These are phyloP conservation scores for Dispira simplex DNA, from an alignment of 192 early-diverging fungal species.

Conservation along the genomic window DNA sequence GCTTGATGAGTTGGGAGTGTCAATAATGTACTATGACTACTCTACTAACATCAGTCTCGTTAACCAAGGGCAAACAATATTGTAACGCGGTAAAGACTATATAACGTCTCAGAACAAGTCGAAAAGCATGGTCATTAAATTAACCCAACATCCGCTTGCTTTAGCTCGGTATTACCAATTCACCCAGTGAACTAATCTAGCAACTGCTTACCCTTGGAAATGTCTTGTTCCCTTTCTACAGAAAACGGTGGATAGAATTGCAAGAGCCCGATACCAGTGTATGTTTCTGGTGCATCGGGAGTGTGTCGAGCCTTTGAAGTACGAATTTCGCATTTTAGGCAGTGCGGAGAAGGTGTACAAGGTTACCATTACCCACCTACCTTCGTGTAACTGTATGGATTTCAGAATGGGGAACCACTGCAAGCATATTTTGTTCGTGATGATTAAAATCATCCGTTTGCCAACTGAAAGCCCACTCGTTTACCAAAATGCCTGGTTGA, in stretches of 20 bases:
- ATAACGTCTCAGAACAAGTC: no score
- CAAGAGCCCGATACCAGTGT: not conserved
- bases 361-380: not conserved
- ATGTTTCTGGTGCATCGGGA: not conserved
- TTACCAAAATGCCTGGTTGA: not conserved
- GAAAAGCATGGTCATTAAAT: no score
- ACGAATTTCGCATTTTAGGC: not conserved
- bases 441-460: not conserved
- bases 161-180: no score
- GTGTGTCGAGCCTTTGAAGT: not conserved
- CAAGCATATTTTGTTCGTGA: conserved; percentile 5
- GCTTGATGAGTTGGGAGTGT: no score
- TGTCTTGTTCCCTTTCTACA: not conserved
- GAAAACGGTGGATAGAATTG: not conserved
- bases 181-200: no score
- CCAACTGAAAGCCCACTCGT: not conserved
- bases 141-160: no score
- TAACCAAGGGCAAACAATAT: no score
- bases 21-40: no score
- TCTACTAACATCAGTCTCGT: no score
- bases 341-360: not conserved
- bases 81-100: no score
- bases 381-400: not conserved
- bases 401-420: conserved; percentile 3
- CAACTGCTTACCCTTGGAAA: no score